phyloP scores from a whole-genome alignment of 345 rosid species.

The Aquilaria yunnanensis region DNA sequence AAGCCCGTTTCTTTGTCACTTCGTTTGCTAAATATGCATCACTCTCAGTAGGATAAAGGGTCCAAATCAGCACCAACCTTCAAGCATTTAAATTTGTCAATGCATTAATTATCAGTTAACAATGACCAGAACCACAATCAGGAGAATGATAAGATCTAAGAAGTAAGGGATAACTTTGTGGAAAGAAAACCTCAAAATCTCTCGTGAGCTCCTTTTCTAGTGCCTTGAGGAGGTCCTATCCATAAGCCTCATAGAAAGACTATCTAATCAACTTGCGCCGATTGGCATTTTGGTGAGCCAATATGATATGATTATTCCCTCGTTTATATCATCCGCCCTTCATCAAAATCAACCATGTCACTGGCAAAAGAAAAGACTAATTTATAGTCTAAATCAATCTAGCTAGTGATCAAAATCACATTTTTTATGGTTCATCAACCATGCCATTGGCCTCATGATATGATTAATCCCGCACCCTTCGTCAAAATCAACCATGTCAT shows the following conservation, averaged over 20 bases:
- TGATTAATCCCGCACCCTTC: no score
- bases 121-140: no score
- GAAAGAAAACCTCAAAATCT: conserved; percentile 49
- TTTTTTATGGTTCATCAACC: no score
- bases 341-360: conserved; percentile 6
- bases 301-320: conserved; percentile 57
- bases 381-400: no score
- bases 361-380: neutral
- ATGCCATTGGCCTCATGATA: no score
- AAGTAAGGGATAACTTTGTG: conserved; percentile 1
- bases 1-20: conserved; percentile 62
- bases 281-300: conserved; percentile 51
- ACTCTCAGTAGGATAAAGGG: conserved; percentile 52
- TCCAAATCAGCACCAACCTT: conserved; percentile 51
- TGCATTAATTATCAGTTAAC: no score
- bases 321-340: conserved; percentile 72
- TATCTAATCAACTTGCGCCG: conserved; percentile 46
- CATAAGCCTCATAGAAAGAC: conserved; percentile 44
- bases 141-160: no score
- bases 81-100: neutral
- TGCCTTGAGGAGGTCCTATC: conserved; percentile 57
- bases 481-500: no score
- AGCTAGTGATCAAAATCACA: no score
- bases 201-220: conserved; percentile 51
- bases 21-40: conserved; percentile 61